Evolutionary conservation across 305 asterid species (phyloP), one percentile per base, ranked within the genome.

Genomic region (Solanum hybrid): DNA sequence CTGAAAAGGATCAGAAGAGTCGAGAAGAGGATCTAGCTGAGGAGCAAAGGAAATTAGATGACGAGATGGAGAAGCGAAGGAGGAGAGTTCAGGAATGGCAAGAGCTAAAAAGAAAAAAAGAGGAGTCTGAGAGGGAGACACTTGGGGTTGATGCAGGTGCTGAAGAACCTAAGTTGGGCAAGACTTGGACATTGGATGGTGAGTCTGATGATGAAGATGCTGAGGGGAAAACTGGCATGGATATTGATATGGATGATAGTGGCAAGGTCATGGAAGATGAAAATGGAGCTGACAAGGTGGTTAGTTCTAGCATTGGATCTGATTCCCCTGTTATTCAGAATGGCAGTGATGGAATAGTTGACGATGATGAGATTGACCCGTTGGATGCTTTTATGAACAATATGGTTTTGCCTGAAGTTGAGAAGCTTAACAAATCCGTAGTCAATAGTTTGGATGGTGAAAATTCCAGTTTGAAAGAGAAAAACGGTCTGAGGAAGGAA

Each of bases 81-180:
- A 95, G 97, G 93, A 94, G 99, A 92, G 99, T 97, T 89, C 98
- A 97, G 92, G 99, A 97, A 93, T 97, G 99, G 99, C 99, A 97
- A 89, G 98, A 96, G 92, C 87, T 94, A 86, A 95, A 93, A 90
- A 94, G 98, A 90, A 95, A 93, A 94, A 95, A 90, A 90, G 98
- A 97, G 93, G 97, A 96, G 88, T 91, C 96, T 37, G 98, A 97
- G 93, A 94, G 93, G 91, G 98, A 95, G 90, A 90, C 93, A 76
- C 96, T 90, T 88, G 99, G 98, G 89, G 96, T 93, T 82, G 91
- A 93, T 72, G 93, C 68, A 65, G 92, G 90, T 89, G 83, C 79
- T 22, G 96, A 92, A 76, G 96, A 94, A 91, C 94, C 91, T 51
- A 94, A 93, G 89, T 93, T 98, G 87, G 98, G 99, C 6, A 97